Conservation (phyloP, 345 rosid species). For the Pseudoturritis turrita region DNA sequence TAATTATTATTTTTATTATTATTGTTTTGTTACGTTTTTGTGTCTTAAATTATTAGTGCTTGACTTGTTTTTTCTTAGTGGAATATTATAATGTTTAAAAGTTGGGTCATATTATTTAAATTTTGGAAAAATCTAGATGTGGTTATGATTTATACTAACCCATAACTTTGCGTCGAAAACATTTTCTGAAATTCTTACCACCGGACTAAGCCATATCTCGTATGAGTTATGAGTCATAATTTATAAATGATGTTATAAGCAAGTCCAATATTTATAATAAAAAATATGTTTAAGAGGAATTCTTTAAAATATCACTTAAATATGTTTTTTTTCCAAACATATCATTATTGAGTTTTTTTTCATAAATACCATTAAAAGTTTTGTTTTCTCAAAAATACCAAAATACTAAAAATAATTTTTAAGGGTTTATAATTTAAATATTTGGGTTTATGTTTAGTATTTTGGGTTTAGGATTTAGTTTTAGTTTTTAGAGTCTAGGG, state of each 20-base stretch:
- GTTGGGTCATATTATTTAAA: not conserved
- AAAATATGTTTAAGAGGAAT: too few relatives aligned
- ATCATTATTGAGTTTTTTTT: too few relatives aligned
- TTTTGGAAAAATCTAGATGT: not conserved
- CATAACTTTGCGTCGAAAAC: not conserved
- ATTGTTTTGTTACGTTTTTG: not conserved
- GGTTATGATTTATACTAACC: not conserved
- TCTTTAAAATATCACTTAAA: too few relatives aligned
- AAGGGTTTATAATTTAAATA: too few relatives aligned
- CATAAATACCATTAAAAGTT: too few relatives aligned
- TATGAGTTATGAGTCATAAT: not conserved
- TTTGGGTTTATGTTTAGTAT: too few relatives aligned
- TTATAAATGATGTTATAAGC: not conserved
- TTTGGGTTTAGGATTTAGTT: too few relatives aligned
- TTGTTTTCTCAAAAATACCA: too few relatives aligned
- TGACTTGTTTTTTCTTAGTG: conserved; percentile 15
- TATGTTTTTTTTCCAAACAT: too few relatives aligned
- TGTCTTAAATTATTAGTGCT: not conserved
- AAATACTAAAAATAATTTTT: too few relatives aligned
- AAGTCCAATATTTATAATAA: not conserved
- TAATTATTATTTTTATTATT: not conserved
- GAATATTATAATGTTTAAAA: conserved; percentile 6
- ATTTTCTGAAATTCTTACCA: not conserved
- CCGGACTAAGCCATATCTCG: not conserved
- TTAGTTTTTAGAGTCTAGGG: too few relatives aligned